phyloP scores from a whole-genome alignment of 2,329 filamentous ascomycete genomes.

The Plenodomus lindquistii region DNA sequence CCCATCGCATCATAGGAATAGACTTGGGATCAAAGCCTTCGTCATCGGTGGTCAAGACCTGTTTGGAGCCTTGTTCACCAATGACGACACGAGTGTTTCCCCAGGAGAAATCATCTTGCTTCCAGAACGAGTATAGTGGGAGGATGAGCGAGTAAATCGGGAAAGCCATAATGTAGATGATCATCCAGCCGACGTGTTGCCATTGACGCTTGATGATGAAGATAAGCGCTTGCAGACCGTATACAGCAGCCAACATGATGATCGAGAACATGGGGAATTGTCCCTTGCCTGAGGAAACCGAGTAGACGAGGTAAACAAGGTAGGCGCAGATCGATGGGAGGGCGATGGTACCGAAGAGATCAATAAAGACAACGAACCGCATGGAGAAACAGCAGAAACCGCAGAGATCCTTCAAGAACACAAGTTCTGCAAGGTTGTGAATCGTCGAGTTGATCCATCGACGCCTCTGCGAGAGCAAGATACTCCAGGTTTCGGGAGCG shows the following conservation, averaged over 20 bases:
- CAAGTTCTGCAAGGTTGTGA: conserved; percentile 90
- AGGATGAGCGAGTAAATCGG: conserved; percentile 91
- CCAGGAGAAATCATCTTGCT: conserved; percentile 98
- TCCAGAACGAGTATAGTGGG: conserved; percentile 98
- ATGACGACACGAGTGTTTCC: conserved; percentile 98
- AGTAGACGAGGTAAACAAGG: conserved; percentile 84
- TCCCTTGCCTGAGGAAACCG: conserved; percentile 68
- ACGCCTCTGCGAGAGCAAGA: conserved; percentile 94
- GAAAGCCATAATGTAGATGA: conserved; percentile 95
- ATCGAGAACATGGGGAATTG: conserved; percentile 87
- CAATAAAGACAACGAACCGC: conserved; percentile 94
- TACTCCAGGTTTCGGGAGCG: conserved; percentile 90
- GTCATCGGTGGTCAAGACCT: conserved; percentile 80
- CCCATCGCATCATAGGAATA: conserved; percentile 94
- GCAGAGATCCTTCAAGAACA: conserved; percentile 89
- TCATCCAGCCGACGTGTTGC: conserved; percentile 99
- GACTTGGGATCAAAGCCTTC: conserved; percentile 88
- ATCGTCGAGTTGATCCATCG: conserved; percentile 99
- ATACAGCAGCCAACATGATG: conserved; percentile 85
- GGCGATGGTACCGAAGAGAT: conserved; percentile 89
- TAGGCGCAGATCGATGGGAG: conserved; percentile 88
- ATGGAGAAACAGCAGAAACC: conserved; percentile 99
- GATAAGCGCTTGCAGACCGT: conserved; percentile 93
- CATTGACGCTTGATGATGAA: conserved; percentile 97
- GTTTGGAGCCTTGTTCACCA: conserved; percentile 87